Percentiles rank a stretch among this genome's conserved stretches.
Conservation (phyloP, 2,329 filamentous ascomycete species). For the Ceratocystiopsis brevicomis region DNA sequence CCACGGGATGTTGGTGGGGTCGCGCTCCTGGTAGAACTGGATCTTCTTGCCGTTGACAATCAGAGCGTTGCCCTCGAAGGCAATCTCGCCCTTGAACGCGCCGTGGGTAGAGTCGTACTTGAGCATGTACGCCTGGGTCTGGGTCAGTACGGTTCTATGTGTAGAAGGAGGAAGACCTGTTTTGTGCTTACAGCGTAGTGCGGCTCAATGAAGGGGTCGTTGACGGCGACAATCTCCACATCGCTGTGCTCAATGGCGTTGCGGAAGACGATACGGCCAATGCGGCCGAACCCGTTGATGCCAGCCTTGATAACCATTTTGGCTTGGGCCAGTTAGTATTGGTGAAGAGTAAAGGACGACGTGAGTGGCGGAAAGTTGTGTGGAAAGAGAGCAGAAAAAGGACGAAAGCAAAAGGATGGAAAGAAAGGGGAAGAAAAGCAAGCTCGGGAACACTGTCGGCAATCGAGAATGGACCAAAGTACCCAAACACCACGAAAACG, state of each 20-base stretch:
- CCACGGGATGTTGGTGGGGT: constrained; percentile 86
- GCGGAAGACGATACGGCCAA: constrained; percentile 97
- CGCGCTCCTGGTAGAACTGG: constrained; percentile 84
- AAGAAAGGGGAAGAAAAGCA: not conserved
- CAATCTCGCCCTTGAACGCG: constrained; percentile 80
- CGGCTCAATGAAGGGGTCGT: constrained; percentile 98
- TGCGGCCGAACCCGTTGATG: constrained; percentile 99
- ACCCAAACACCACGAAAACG: constrained; percentile 1
- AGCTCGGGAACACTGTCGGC: not conserved
- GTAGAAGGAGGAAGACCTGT: not conserved
- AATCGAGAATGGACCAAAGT: not conserved
- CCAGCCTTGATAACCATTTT: constrained; percentile 57
- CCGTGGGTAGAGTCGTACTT: constrained; percentile 98
- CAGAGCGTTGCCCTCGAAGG: constrained; percentile 51
- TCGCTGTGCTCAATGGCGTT: constrained; percentile 83
- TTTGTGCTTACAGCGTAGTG: constrained; percentile 68
- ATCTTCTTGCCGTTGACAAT: constrained; percentile 86
- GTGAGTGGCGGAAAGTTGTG: not conserved
- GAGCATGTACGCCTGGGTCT: constrained; percentile 82
- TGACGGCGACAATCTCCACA: constrained; percentile 87
- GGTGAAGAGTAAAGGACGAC: not conserved
- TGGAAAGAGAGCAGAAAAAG: not conserved
- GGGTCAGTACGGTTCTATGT: too few species aligned
- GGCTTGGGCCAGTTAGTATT: constrained; percentile 9
- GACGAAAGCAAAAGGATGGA: too few species aligned